A percentile compares a stretch with the other conserved stretches of the same genome.
These are phyloP conservation scores for Solanum pimpinellifolium DNA, from an alignment of 257 asterid species.

Conservation along the genomic window DNA sequence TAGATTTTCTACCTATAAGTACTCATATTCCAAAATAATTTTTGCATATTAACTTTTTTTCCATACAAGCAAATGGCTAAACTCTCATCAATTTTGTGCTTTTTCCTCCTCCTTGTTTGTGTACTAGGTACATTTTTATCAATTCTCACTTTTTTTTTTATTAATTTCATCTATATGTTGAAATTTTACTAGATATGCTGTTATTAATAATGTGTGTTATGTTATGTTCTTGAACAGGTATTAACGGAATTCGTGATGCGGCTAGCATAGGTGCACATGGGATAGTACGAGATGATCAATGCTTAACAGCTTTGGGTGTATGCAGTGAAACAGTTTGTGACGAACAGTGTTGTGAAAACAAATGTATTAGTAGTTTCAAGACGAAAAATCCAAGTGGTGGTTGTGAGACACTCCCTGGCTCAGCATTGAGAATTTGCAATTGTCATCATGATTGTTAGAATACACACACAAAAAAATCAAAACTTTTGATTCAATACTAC, in stretches of 20 bases:
- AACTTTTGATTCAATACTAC: neutral
- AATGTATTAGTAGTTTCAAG: neutral
- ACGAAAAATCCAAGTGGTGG: neutral
- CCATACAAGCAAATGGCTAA: neutral
- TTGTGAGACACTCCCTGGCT: neutral
- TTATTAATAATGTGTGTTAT: neutral
- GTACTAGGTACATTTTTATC: neutral
- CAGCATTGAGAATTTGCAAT: neutral
- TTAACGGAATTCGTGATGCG: neutral
- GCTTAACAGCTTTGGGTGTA: neutral
- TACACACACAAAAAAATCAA: neutral
- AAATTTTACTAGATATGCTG: neutral
- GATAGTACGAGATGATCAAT: neutral
- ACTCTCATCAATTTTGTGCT: neutral
- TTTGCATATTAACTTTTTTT: neutral
- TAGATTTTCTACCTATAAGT: neutral
- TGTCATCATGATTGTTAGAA: neutral
- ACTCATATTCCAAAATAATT: neutral
- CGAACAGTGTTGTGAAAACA: neutral
- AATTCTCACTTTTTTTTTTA: neutral
- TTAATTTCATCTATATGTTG: fast-evolving
- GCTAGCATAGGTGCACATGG: neutral
- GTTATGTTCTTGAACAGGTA: neutral
- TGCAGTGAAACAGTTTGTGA: neutral
- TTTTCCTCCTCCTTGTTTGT: neutral